A percentile compares a stretch with the other conserved stretches of the same genome.
phyloP scores from a whole-genome alignment of 2,329 filamentous ascomycete genomes.

The Rhynchosporium secalis region DNA sequence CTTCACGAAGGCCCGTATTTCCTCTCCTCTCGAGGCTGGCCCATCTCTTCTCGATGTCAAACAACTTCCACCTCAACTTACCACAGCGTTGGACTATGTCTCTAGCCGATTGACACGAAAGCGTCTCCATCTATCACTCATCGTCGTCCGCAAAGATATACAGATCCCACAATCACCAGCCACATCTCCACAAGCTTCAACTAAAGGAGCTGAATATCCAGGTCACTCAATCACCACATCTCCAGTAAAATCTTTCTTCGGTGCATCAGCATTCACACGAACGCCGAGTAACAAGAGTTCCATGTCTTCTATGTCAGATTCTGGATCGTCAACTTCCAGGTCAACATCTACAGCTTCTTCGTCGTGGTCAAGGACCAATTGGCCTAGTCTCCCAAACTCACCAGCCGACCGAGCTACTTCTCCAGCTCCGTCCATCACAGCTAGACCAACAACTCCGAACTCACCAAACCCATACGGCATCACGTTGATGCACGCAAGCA shows the following conservation, averaged over 20 bases:
- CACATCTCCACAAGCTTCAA: conserved; percentile 17
- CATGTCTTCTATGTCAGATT: conserved; percentile 17
- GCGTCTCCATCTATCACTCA: conserved; percentile 55
- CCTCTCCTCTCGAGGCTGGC: conserved; percentile 63
- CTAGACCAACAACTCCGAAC: conserved; percentile 43
- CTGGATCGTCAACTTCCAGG: conserved; percentile 18
- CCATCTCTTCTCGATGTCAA: conserved; percentile 58
- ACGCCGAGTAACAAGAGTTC: conserved; percentile 19
- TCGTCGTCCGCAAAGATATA: conserved; percentile 57
- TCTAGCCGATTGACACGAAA: conserved; percentile 58
- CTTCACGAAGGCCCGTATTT: conserved; percentile 55
- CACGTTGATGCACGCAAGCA: conserved; percentile 49
- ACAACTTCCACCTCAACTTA: conserved; percentile 56
- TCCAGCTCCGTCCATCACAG: conserved; percentile 31
- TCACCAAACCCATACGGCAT: conserved; percentile 48
- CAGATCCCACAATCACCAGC: conserved; percentile 48
- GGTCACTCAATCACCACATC: conserved; percentile 22
- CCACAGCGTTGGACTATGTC: conserved; percentile 57
- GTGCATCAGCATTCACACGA: conserved; percentile 21
- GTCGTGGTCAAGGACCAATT: conserved; percentile 31
- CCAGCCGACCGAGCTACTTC: conserved; percentile 24
- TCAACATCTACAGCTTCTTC: conserved; percentile 7
- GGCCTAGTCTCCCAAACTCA: conserved; percentile 32
- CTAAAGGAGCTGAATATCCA: conserved; percentile 14
- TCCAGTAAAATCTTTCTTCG: conserved; percentile 27